Evolutionary conservation across 2,329 filamentous ascomycete species (phyloP), one percentile per base, ranked within the genome.

Genomic region (Sphaerulina vaccinii): DNA sequence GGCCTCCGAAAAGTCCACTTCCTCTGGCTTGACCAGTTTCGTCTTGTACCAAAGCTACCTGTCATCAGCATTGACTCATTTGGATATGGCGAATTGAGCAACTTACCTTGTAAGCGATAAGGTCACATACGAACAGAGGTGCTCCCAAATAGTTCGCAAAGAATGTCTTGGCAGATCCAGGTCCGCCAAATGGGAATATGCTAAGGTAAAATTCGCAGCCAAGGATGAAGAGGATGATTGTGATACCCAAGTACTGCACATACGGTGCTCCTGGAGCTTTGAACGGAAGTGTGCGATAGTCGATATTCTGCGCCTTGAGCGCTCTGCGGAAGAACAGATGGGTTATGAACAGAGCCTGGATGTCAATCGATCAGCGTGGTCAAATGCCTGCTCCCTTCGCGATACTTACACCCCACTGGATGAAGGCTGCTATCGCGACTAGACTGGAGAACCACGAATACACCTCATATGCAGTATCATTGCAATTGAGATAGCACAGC

Each of bases 381-480:
- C n/a, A n/a, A n/a, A n/a, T n/a, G n/a, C n/a, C n/a, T n/a, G n/a
- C n/a, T n/a, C n/a, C n/a, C n/a, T n/a, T n/a, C n/a, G 27, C 27
- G 7, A 13, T 13, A 29, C 27, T 29, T 29, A 29, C 27, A 29
- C 53, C 61, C 64, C 64, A 67, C 35, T 67, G 62, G 49, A 67
- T 63, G 10, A 67, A 59, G 3, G 62, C 65, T 4, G 65, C 61
- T n/a, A 67, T 67, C 2, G 58, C 50, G 35, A 57, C 57, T 49
- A 60, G 37, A 38, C 51, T 56, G 15, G 68, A 68, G 44, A 70
- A 69, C 68, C 67, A 70, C 11, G 54, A 55, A 40, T 70, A 70
- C 1, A 70, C 68, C 59, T 18, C 61, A 56, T 35, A 32, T 1
- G 51, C 45, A 2, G 19, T 35, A 9, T 61, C 59, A 39, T 65